A percentile compares a stretch with the other conserved stretches of the same genome.
Conservation (phyloP, 208 protist genomes). For the Trypanosoma vivax region DNA sequence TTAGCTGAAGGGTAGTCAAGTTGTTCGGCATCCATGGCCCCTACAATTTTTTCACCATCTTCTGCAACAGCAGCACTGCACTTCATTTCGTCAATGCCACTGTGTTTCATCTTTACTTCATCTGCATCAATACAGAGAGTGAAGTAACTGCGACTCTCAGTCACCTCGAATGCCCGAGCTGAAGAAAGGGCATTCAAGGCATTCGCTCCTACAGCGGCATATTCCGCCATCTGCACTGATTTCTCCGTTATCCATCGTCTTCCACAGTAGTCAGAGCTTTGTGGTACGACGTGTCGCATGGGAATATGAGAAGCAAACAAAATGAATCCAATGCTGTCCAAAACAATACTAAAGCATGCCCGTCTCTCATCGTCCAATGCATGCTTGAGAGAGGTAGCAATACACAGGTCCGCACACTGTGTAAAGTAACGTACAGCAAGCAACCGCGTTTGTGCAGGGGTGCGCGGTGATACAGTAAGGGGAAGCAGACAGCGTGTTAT, state of each 20-base stretch:
- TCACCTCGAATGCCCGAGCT: conserved; percentile 1
- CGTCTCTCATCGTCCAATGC: background rate
- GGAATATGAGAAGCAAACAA: conserved; percentile 21
- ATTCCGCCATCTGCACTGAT: conserved; percentile 1
- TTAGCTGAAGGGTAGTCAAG: no score
- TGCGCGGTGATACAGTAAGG: conserved; percentile 40
- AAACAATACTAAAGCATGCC: conserved; percentile 11
- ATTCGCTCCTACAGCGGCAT: background rate
- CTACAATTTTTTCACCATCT: no score
- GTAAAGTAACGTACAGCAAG: conserved; percentile 48
- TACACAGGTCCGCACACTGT: conserved; percentile 42
- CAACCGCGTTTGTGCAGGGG: conserved; percentile 24
- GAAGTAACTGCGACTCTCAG: conserved; percentile 1
- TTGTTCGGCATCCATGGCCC: no score
- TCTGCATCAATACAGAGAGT: background rate
- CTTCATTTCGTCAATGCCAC: background rate
- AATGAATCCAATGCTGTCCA: conserved; percentile 30
- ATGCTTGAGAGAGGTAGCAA: conserved; percentile 3
- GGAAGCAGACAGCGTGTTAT: conserved; percentile 71
- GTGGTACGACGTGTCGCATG: conserved; percentile 22
- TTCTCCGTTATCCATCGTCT: conserved; percentile 15
- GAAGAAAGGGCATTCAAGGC: conserved; percentile 9
- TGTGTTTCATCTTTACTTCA: background rate
- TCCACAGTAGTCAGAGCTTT: conserved; percentile 21
- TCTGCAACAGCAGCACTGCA: background rate